Base-by-base conservation (phyloP, 192 early-diverging fungal genomes). In the Spinellus fusiger region DNA sequence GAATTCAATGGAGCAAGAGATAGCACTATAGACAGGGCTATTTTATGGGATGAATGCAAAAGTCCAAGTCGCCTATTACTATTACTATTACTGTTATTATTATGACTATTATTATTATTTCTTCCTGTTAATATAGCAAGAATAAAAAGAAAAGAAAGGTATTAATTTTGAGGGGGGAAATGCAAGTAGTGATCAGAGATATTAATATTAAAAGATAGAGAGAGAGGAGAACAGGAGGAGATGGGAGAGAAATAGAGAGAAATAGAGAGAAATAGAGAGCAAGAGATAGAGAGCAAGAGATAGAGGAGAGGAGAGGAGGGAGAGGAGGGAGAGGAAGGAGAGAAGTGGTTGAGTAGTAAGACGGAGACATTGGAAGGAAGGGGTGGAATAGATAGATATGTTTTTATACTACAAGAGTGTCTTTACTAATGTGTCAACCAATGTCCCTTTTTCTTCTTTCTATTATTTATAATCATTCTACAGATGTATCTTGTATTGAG, bases 71-170 rank as follows among this genome's bases (percentile, higher is more conserved):
- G n/a, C n/a, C n/a, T n/a, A n/a, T n/a, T n/a, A n/a, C n/a, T n/a
- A n/a, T n/a, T n/a, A n/a, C n/a, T n/a, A n/a, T n/a, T n/a, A n/a
- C n/a, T n/a, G n/a, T n/a, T n/a, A n/a, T n/a, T n/a, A n/a, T n/a
- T n/a, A n/a, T n/a, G n/a, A n/a, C n/a, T n/a, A n/a, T n/a, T n/a
- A n/a, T n/a, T n/a, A n/a, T n/a, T n/a, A n/a, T n/a, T n/a, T n/a
- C n/a, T n/a, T n/a, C n/a, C n/a, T n/a, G n/a, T n/a, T n/a, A 23
- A 52, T n/a, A 52, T 23, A 16, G 29, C 26, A 52, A 52, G 50
- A 52, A 52, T 28, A 52, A 52, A 28, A n/a, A 52, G 50, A 51
- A 51, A 27, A 51, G 38, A 20, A 44, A 25, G 37, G 31, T 16
- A 40, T 16, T 27, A 18, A n/a, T n/a, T n/a, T n/a, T n/a, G n/a